phyloP scores from a whole-genome alignment of 2,329 filamentous ascomycete genomes.

The Fusarium ramigenum region DNA sequence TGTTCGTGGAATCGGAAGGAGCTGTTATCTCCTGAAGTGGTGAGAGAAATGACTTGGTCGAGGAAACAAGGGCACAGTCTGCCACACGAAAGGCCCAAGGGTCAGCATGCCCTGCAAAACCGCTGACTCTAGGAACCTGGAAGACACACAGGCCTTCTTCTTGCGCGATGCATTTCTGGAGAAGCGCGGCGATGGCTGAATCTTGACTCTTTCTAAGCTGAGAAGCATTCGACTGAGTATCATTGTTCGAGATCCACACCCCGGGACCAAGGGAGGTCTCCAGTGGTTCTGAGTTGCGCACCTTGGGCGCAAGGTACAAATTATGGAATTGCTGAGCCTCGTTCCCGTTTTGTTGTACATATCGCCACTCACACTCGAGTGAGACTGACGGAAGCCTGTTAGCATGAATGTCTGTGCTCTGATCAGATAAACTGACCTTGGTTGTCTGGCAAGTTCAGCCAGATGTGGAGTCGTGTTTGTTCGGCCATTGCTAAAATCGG shows the following conservation, averaged over 20 bases:
- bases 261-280: neutral
- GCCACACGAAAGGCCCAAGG: neutral
- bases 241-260: neutral
- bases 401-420: neutral
- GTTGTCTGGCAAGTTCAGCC: neutral
- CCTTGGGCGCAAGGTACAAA: neutral
- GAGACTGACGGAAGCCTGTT: neutral
- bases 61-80: neutral
- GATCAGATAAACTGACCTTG: neutral
- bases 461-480: neutral
- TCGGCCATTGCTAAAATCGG: neutral
- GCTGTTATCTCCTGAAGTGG: neutral
- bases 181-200: neutral
- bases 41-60: neutral
- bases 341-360: neutral
- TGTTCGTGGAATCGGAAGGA: neutral
- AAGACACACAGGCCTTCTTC: neutral
- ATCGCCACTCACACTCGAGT: neutral
- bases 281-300: neutral
- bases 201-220: neutral
- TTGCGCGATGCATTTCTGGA: neutral
- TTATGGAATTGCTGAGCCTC: neutral
- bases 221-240: neutral
- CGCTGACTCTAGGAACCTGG: neutral
- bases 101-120: neutral